Evolutionary conservation across 108 stramenopile genomes (phyloP), one percentile per base, ranked within the genome.

Genomic region (Fragilaria crotonensis): DNA sequence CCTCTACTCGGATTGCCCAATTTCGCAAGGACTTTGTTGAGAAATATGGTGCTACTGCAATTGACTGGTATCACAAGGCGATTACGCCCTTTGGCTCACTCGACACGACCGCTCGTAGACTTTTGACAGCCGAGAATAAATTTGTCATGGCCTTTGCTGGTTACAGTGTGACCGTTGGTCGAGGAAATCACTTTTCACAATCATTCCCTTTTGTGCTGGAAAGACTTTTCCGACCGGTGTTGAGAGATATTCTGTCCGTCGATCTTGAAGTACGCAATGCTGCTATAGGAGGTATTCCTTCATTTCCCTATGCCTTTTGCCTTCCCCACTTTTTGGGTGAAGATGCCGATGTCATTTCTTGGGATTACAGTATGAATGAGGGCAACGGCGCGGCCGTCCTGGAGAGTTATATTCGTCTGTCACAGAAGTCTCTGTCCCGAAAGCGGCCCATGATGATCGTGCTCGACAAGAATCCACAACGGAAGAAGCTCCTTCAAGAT

Each of bases 341-440:
- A 17, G 59, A 67, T 47, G 18, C 60, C 17, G 82, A 87, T 75
- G 79, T 87, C 5, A 63, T 83, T 45, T 70, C 71, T 28, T 87
- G 86, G 86, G 86, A 87, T 70, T 87, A 62, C 58, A 69, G 75
- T 28, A 83, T 87, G 82, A 87, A 87, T 57, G 83, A 84, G 63
- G 68, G 72, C 14, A 66, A 64, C 14, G 75, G 66, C 1, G 73
- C 62, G 17, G 59, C 56, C 53, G 78, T 75, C 4, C 48, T 87
- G 48, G 81, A 83, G 45, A 68, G 73, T 22, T 87, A 81, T 55
- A 60, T 87, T 4, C 66, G 82, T 28, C 75, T 81, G 18, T 50
- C 59, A 19, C 29, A 72, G 20, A 22, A 66, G 7, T 45, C 48
- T 27, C 57, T 71, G 29, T 19, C 47, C 0, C 25, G 25, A 20